Percentiles rank a stretch among this genome's conserved stretches.
These are phyloP conservation scores for Gossypium davidsonii DNA, from an alignment of 441 rosid genomes.

Conservation along the genomic window DNA sequence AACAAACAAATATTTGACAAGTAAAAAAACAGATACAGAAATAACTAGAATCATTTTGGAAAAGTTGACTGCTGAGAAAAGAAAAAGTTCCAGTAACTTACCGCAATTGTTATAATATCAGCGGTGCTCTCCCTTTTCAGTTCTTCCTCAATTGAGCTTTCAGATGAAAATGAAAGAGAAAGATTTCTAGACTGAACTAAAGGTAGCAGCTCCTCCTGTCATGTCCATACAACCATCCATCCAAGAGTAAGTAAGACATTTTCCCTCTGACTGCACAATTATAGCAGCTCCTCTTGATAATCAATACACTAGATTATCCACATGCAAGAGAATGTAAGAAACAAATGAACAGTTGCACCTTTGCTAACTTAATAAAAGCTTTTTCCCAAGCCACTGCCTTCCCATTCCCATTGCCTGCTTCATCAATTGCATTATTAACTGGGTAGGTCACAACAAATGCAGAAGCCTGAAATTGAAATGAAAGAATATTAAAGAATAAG, in stretches of 20 bases:
- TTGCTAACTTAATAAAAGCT: conserved; percentile 54
- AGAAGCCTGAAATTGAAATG: conserved; percentile 55
- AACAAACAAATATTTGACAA: not conserved
- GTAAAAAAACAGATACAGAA: conserved; percentile 6
- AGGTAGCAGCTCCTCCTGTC: conserved; percentile 54
- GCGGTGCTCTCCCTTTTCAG: conserved; percentile 76
- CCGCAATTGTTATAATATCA: conserved; percentile 58
- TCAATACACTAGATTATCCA: conserved; percentile 6
- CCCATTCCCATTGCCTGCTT: conserved; percentile 42
- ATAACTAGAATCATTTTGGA: conserved; percentile 13
- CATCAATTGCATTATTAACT: conserved; percentile 58
- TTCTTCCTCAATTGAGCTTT: conserved; percentile 80
- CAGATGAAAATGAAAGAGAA: conserved; percentile 66
- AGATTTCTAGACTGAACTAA: conserved; percentile 57
- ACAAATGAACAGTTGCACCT: conserved; percentile 34
- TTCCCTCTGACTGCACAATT: not conserved
- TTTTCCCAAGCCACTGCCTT: conserved; percentile 76
- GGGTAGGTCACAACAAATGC: conserved; percentile 68
- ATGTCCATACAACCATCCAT: conserved; percentile 7
- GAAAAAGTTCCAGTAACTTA: conserved; percentile 23
- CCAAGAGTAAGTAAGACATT: conserved; percentile 1
- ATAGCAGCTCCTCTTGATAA: not conserved
- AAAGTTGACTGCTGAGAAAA: conserved; percentile 11
- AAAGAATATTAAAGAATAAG: conserved; percentile 22
- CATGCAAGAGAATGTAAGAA: not conserved